These are phyloP conservation scores for Venturia pyrina DNA, from an alignment of 2,329 filamentous ascomycete species.

Conservation along the genomic window DNA sequence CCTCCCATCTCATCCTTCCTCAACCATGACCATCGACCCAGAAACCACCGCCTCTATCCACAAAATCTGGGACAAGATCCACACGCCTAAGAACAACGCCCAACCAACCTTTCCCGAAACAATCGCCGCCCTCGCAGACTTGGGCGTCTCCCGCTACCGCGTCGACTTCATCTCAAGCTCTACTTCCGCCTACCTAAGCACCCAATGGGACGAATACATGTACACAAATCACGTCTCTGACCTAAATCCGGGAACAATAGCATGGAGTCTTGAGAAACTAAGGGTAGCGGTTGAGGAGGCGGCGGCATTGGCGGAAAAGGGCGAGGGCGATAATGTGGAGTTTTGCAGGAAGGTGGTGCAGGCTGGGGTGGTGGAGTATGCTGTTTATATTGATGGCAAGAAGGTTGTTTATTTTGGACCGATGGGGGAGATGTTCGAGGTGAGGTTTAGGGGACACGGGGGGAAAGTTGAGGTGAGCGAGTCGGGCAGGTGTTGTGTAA, in stretches of 20 bases:
- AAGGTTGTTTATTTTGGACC: conserved; percentile 3
- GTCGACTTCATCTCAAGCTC: conserved; percentile 2
- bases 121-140: background rate
- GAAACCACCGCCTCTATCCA: conserved; percentile 56
- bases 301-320: background rate
- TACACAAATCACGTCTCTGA: conserved; percentile 5
- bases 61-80: conserved; percentile 40
- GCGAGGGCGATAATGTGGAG: background rate
- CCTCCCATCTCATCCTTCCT: background rate
- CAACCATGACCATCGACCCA: conserved; percentile 51
- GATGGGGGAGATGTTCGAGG: background rate
- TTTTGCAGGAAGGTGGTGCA: background rate
- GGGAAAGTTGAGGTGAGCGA: background rate
- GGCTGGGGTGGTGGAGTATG: conserved; percentile 5
- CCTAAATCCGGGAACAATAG: background rate
- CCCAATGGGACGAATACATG: background rate
- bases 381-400: conserved; percentile 1
- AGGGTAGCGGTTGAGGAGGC: background rate
- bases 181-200: background rate
- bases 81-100: background rate
- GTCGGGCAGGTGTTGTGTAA: background rate
- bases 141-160: conserved; percentile 5
- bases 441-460: background rate
- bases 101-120: conserved; percentile 7
- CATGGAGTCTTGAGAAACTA: background rate